These are phyloP conservation scores for Pleurotus cornucopiae DNA, from an alignment of 768 basidiomycete species.

Conservation along the genomic window DNA sequence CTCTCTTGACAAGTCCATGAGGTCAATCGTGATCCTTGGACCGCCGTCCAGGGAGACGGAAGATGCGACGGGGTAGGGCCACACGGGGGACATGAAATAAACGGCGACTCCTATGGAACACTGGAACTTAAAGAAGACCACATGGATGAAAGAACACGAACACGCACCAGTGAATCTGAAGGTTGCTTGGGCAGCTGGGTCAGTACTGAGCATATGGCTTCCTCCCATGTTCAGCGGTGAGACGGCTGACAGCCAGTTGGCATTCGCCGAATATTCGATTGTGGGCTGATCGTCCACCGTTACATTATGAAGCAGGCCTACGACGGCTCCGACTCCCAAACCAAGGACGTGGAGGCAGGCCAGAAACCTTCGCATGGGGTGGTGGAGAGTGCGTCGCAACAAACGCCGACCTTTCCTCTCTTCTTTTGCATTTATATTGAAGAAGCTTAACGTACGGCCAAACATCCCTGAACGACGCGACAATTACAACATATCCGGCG, in stretches of 20 bases:
- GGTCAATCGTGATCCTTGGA: slow-evolving; percentile 4
- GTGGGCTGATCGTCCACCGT: not conserved
- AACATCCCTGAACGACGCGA: no score
- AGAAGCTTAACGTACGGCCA: no score
- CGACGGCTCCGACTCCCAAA: not conserved
- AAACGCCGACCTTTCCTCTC: no score
- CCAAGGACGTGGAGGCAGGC: not conserved
- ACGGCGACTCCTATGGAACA: slow-evolving; percentile 10
- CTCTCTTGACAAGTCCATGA: slow-evolving; percentile 5
- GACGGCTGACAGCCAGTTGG: not conserved
- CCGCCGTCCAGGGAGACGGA: slow-evolving; percentile 9
- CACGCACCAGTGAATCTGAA: slow-evolving; percentile 12
- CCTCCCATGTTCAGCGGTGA: slow-evolving; percentile 10
- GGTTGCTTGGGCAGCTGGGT: slow-evolving; percentile 6
- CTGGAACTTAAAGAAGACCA: not conserved
- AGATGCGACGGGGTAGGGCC: slow-evolving; percentile 12
- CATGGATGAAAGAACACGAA: not conserved
- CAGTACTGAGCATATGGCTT: slow-evolving; percentile 8
- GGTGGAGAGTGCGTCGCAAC: no score
- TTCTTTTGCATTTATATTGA: no score
- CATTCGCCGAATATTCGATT: not conserved
- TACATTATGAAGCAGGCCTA: not conserved
- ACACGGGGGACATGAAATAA: slow-evolving; percentile 11
- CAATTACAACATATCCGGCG: no score
- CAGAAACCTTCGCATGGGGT: not conserved